phyloP scores from a whole-genome alignment of 768 basidiomycete species.

The Lactarius sanguifluus region DNA sequence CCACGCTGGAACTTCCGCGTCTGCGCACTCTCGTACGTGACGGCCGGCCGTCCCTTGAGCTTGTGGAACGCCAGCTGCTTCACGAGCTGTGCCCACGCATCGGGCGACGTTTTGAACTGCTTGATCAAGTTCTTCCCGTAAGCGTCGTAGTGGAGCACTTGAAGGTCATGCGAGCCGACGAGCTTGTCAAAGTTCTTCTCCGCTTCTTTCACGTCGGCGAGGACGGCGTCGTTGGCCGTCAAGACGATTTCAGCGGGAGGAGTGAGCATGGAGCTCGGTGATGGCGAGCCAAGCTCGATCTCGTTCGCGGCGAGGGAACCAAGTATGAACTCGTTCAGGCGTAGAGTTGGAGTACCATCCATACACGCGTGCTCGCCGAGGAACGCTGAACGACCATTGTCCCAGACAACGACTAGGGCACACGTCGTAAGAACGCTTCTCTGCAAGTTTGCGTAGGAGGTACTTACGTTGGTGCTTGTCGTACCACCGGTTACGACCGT shows the following conservation, averaged over 20 bases:
- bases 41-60: constrained; percentile 68
- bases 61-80: constrained; percentile 97
- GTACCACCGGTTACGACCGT: constrained; percentile 89
- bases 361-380: constrained; percentile 83
- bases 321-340: constrained; percentile 92
- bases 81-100: constrained; percentile 93
- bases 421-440: constrained; percentile 10
- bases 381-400: constrained; percentile 94
- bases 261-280: constrained; percentile 26
- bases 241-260: constrained; percentile 70
- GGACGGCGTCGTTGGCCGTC: constrained; percentile 55
- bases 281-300: constrained; percentile 66
- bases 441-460: not conserved
- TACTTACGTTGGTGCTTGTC: constrained; percentile 92
- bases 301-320: constrained; percentile 71
- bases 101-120: constrained; percentile 78
- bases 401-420: constrained; percentile 84
- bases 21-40: constrained; percentile 92
- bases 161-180: constrained; percentile 73
- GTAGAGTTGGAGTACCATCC: constrained; percentile 94
- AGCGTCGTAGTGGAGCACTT: constrained; percentile 37
- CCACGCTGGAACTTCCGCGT: constrained; percentile 90
- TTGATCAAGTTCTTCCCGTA: constrained; percentile 91
- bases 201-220: constrained; percentile 54
- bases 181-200: constrained; percentile 71